Evolutionary conservation across 768 basidiomycete genomes (phyloP).

Genomic region (Boletus reticuloceps): DNA sequence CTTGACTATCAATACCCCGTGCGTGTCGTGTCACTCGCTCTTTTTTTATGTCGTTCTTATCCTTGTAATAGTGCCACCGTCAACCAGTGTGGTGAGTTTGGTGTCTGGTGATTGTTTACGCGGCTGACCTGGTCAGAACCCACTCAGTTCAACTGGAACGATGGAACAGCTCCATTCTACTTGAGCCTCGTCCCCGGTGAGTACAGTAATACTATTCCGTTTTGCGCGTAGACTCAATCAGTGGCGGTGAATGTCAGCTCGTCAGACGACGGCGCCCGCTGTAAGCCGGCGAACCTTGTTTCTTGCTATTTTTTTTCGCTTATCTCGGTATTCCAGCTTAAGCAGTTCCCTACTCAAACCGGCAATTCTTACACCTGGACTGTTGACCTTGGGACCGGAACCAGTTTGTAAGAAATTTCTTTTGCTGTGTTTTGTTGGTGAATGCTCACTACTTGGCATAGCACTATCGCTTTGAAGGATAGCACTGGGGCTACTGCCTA

Average conservation of each 20-base stretch:
- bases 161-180: constrained; percentile 56
- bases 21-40: constrained; percentile 26
- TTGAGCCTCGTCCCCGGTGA: constrained; percentile 60
- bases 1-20: constrained; percentile 71
- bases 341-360: constrained; percentile 46
- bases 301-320: not conserved
- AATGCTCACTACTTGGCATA: constrained; percentile 23
- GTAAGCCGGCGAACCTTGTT: constrained; percentile 34
- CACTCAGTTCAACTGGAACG: constrained; percentile 49
- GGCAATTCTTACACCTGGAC: constrained; percentile 51
- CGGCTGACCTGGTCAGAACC: constrained; percentile 48
- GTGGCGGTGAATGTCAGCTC: constrained; percentile 37
- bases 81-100: constrained; percentile 50
- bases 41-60: constrained; percentile 3
- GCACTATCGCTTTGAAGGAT: constrained; percentile 59
- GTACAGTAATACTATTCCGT: not conserved
- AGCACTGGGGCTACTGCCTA: constrained; percentile 51
- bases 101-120: not conserved
- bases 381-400: constrained; percentile 45
- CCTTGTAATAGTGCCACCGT: constrained; percentile 32
- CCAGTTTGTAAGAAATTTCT: constrained; percentile 40
- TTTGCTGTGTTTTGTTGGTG: not conserved
- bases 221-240: not conserved
- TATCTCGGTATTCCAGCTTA: constrained; percentile 40
- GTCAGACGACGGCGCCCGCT: constrained; percentile 48